phyloP scores from a whole-genome alignment of 164 flowering plant genomes.

The Stephania cephalantha region DNA sequence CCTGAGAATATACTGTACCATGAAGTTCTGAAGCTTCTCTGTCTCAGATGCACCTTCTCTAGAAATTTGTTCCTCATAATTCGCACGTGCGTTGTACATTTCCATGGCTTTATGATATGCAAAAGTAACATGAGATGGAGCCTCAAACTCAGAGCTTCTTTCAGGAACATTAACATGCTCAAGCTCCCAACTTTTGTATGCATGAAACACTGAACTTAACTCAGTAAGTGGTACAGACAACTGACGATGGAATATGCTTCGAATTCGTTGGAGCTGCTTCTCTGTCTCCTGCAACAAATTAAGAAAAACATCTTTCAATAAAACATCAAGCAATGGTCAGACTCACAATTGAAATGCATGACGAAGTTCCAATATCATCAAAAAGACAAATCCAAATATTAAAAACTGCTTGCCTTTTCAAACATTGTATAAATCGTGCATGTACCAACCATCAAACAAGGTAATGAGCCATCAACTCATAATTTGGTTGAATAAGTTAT shows the following conservation, averaged over 20 bases:
- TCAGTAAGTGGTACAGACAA: conserved; percentile 66
- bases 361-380: background rate
- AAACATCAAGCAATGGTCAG: background rate
- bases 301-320: background rate
- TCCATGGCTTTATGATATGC: conserved; percentile 69
- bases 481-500: too few relatives aligned
- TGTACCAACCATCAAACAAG: too few relatives aligned
- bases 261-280: conserved; percentile 64
- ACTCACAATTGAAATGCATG: background rate
- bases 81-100: conserved; percentile 57
- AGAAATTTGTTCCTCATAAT: conserved; percentile 58
- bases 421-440: background rate
- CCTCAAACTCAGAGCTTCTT: conserved; percentile 37
- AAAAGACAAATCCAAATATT: background rate
- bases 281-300: conserved; percentile 48
- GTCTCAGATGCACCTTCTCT: conserved; percentile 40
- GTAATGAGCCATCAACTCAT: too few relatives aligned
- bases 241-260: conserved; percentile 78
- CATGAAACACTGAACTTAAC: conserved; percentile 39
- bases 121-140: conserved; percentile 52
- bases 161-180: conserved; percentile 45
- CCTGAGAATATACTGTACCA: conserved; percentile 33
- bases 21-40: conserved; percentile 60
- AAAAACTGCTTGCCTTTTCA: background rate
- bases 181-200: conserved; percentile 81